These are phyloP conservation scores for Crassisporium funariophilum DNA, from an alignment of 768 basidiomycete genomes.

Conservation along the genomic window DNA sequence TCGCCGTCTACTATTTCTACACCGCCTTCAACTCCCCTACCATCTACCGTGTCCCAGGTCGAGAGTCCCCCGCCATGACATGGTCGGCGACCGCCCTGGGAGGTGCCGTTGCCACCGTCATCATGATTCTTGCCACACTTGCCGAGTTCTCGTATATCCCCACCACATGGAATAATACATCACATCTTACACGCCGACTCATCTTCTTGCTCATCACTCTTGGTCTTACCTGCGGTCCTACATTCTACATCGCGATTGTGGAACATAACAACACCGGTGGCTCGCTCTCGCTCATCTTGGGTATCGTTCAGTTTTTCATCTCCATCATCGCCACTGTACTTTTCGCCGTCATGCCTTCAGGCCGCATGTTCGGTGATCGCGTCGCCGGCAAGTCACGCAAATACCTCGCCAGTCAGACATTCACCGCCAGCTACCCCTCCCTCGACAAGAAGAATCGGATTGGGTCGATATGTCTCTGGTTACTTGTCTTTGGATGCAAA, in stretches of 20 bases:
- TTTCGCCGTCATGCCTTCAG: slow-evolving; percentile 92
- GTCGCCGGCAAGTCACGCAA: slow-evolving; percentile 95
- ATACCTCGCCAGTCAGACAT: slow-evolving; percentile 97
- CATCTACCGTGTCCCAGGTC: slow-evolving; percentile 66
- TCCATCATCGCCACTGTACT: slow-evolving; percentile 83
- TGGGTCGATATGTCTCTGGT: slow-evolving; percentile 83
- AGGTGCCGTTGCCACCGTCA: slow-evolving; percentile 92
- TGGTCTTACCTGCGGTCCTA: slow-evolving; percentile 88
- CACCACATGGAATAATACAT: slow-evolving; percentile 98
- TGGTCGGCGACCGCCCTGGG: slow-evolving; percentile 96
- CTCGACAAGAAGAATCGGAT: slow-evolving; percentile 66
- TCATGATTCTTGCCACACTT: slow-evolving; percentile 94
- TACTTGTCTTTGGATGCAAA: slow-evolving; percentile 95
- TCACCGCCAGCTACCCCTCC: slow-evolving; percentile 91
- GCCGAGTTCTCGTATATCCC: slow-evolving; percentile 98
- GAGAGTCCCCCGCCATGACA: slow-evolving; percentile 73
- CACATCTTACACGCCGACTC: slow-evolving; percentile 90
- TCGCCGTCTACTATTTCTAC: slow-evolving; percentile 95
- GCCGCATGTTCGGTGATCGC: slow-evolving; percentile 98
- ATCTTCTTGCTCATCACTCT: slow-evolving; percentile 90
- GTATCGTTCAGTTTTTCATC: slow-evolving; percentile 95
- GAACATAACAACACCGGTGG: slow-evolving; percentile 67
- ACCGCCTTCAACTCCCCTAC: slow-evolving; percentile 92
- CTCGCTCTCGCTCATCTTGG: slow-evolving; percentile 84
- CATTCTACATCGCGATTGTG: slow-evolving; percentile 90